Evolutionary conservation across 352 stramenopile species (phyloP).

Genomic region (Phytophthora aleatoria): DNA sequence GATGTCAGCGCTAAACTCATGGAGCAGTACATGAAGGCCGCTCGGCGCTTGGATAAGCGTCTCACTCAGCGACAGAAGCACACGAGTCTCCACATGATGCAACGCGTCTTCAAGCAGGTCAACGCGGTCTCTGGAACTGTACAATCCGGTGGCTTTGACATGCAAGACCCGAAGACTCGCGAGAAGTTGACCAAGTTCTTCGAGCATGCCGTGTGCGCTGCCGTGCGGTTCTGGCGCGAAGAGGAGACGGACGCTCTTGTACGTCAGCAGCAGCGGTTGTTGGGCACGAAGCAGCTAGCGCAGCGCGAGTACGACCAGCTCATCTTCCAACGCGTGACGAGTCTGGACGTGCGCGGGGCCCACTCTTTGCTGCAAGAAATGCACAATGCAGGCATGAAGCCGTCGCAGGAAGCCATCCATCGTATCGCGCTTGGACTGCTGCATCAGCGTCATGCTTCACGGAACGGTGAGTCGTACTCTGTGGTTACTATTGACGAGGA

Average conservation of each 20-base stretch:
- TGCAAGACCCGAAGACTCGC: slow-evolving; percentile 21
- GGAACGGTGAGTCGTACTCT: background rate
- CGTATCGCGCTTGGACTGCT: slow-evolving; percentile 68
- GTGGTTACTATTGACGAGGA: slow-evolving; percentile 2
- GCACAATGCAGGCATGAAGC: slow-evolving; percentile 75
- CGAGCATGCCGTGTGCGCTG: slow-evolving; percentile 58
- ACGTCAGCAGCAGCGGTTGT: slow-evolving; percentile 55
- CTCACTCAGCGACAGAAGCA: slow-evolving; percentile 54
- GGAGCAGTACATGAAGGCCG: slow-evolving; percentile 80
- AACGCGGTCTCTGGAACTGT: slow-evolving; percentile 36
- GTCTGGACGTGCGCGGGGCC: slow-evolving; percentile 51
- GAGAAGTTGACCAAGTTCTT: slow-evolving; percentile 60
- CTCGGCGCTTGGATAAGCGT: slow-evolving; percentile 58
- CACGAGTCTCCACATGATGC: slow-evolving; percentile 65
- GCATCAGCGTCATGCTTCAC: slow-evolving; percentile 40
- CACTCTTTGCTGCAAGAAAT: slow-evolving; percentile 79
- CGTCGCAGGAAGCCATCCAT: slow-evolving; percentile 72
- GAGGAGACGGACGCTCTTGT: slow-evolving; percentile 60
- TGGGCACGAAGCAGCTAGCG: slow-evolving; percentile 36
- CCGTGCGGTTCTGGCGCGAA: slow-evolving; percentile 62
- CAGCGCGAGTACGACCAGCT: slow-evolving; percentile 67
- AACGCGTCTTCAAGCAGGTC: slow-evolving; percentile 63
- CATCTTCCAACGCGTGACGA: slow-evolving; percentile 65
- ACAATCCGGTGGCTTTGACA: slow-evolving; percentile 21
- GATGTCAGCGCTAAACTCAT: slow-evolving; percentile 66